Percentiles rank a stretch among this genome's conserved stretches.
These are phyloP conservation scores for Hymenotorrendiella dingleyae DNA, from an alignment of 2,329 filamentous ascomycete species.

Conservation along the genomic window DNA sequence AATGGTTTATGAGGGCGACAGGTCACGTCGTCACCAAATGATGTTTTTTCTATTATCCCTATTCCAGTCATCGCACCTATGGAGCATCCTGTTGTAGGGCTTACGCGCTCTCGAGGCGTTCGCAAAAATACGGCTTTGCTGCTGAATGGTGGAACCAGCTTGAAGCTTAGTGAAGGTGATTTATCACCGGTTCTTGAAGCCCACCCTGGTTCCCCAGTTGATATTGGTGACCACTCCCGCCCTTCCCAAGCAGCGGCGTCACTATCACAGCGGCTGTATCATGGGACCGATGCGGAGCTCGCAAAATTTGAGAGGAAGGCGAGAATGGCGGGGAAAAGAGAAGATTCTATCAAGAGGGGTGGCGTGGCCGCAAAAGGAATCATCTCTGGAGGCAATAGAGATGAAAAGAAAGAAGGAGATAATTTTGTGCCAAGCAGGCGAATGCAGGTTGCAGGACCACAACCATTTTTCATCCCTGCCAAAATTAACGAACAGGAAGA, in stretches of 20 bases:
- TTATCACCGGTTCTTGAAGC: conserved; percentile 27
- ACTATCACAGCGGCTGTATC: conserved; percentile 22
- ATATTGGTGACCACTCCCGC: conserved; percentile 21
- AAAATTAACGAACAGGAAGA: conserved; percentile 27
- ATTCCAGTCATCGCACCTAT: conserved; percentile 24
- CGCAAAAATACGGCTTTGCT: conserved; percentile 18
- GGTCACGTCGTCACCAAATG: conserved; percentile 46
- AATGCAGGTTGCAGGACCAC: conserved; percentile 18
- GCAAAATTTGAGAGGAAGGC: conserved; percentile 19
- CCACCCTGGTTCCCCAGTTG: conserved; percentile 30
- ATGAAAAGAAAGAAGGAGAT: conserved; percentile 8
- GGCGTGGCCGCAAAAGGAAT: conserved; percentile 29
- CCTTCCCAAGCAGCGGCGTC: conserved; percentile 21
- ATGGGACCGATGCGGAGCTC: conserved; percentile 21
- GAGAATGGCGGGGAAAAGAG: conserved; percentile 17
- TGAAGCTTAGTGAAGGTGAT: conserved; percentile 26
- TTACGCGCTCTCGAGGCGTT: conserved; percentile 16
- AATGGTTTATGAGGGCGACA: conserved; percentile 51
- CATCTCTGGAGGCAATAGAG: conserved; percentile 6
- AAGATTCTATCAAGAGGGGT: conserved; percentile 26
- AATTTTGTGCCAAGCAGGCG: conserved; percentile 10
- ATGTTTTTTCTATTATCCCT: conserved; percentile 28
- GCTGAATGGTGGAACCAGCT: conserved; percentile 24
- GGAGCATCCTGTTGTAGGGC: conserved; percentile 21
- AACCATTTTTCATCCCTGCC: conserved; percentile 26